These are phyloP conservation scores for Isoetes taiwanensis DNA, from an alignment of 75 land plant species.

Conservation along the genomic window DNA sequence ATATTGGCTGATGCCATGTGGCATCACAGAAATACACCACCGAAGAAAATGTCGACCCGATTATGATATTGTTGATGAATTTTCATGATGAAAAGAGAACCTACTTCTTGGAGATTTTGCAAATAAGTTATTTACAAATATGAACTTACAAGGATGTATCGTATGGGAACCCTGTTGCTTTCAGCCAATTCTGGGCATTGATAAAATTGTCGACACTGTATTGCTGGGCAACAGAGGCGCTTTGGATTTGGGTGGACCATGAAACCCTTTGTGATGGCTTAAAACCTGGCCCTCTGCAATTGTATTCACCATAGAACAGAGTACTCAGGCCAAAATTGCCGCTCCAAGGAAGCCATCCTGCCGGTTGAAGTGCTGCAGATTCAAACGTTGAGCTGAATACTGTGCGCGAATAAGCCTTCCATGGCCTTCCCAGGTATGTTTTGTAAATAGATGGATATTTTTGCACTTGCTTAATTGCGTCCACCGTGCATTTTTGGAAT, in stretches of 20 bases:
- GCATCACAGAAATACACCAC: no score
- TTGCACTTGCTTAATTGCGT: background rate
- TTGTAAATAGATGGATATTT: background rate
- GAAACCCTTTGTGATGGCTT: no score
- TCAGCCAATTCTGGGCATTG: conserved; percentile 33
- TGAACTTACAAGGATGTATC: conserved; percentile 12
- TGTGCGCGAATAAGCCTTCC: conserved; percentile 27
- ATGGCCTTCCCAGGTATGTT: conserved; percentile 26
- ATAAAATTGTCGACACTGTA: conserved; percentile 40
- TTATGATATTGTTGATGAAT: no score
- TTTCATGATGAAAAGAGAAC: no score
- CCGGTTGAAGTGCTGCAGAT: background rate
- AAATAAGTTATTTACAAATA: no score
- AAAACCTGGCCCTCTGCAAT: conserved; percentile 17
- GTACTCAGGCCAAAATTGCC: conserved; percentile 14
- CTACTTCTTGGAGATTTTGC: no score
- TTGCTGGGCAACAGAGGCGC: conserved; percentile 12
- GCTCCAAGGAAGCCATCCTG: conserved; percentile 21
- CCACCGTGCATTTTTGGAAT: conserved; percentile 12
- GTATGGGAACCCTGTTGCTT: conserved; percentile 19
- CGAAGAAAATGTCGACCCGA: no score
- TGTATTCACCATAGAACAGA: conserved; percentile 20
- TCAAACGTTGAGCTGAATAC: conserved; percentile 13
- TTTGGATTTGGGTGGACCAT: no score
- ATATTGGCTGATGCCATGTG: no score